phyloP scores from a whole-genome alignment of 163 green algal genomes.

The Chlorella variabilis region DNA sequence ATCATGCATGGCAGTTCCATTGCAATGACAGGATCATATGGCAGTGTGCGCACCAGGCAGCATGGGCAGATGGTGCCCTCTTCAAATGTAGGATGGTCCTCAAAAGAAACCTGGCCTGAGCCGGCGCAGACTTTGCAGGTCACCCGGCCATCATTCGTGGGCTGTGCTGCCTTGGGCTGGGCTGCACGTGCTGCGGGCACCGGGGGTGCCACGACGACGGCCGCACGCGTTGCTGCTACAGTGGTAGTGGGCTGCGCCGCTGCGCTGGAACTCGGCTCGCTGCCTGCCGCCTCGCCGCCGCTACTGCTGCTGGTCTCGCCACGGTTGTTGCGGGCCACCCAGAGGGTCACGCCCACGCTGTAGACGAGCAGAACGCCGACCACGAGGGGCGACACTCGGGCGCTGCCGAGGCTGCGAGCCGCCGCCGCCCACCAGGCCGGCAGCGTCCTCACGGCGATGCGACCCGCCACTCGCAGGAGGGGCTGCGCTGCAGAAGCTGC shows the following conservation, averaged over 20 bases:
- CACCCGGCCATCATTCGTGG: not conserved
- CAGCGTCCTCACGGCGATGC: not conserved
- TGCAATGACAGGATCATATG: no score
- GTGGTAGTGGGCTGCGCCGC: not conserved
- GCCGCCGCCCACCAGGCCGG: not conserved
- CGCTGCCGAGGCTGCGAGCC: not conserved
- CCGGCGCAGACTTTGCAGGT: constrained; percentile 39
- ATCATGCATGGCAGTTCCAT: not conserved
- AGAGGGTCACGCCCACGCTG: not conserved
- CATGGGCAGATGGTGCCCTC: constrained; percentile 35
- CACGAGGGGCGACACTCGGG: not conserved
- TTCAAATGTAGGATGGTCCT: constrained; percentile 10
- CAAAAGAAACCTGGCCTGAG: constrained; percentile 28
- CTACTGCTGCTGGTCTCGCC: not conserved
- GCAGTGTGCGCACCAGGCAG: no score
- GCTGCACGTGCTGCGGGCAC: not conserved
- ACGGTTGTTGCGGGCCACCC: not conserved
- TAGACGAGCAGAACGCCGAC: not conserved
- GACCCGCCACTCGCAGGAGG: not conserved
- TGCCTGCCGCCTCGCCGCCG: no score
- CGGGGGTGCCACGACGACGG: not conserved
- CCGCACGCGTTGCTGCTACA: no score
- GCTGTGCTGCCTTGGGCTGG: not conserved
- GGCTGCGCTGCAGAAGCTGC: not conserved
- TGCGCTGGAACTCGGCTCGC: no score